Conservation (phyloP, 2,329 filamentous ascomycete species). For the Hymenoscyphus occultus region DNA sequence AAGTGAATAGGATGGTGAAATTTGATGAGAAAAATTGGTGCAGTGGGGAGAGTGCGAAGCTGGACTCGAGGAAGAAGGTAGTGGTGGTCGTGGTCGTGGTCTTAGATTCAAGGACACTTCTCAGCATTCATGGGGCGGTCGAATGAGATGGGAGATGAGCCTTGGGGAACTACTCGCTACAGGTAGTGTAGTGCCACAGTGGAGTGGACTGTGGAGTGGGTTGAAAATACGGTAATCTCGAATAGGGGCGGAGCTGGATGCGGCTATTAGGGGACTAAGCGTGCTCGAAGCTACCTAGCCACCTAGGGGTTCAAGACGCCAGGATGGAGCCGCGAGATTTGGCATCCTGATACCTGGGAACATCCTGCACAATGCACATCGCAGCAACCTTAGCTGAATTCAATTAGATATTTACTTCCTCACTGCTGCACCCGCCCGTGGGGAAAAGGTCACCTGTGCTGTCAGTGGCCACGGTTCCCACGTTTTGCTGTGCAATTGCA, state of each 20-base stretch:
- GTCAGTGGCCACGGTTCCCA: neutral
- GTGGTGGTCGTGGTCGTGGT: neutral
- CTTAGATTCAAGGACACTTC: slow-evolving; percentile 6
- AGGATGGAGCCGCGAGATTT: neutral
- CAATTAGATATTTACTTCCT: neutral
- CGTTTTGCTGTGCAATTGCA: neutral
- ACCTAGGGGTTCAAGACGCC: neutral
- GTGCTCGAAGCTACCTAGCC: no score
- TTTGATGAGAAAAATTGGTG: neutral
- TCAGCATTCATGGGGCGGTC: neutral
- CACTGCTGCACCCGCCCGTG: neutral
- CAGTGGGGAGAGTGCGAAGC: neutral
- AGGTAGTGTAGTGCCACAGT: neutral
- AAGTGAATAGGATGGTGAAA: neutral
- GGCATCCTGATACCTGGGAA: neutral
- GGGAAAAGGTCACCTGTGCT: neutral
- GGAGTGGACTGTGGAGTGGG: neutral
- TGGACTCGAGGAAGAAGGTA: neutral
- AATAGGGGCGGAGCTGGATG: neutral
- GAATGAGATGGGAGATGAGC: neutral
- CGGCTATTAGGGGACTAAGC: neutral
- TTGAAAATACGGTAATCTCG: neutral
- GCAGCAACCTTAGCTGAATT: neutral
- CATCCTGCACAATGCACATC: neutral
- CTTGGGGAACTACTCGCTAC: neutral